Conservation (phyloP, 495 filamentous ascomycete species). For the Penicillium simplicissimum region DNA sequence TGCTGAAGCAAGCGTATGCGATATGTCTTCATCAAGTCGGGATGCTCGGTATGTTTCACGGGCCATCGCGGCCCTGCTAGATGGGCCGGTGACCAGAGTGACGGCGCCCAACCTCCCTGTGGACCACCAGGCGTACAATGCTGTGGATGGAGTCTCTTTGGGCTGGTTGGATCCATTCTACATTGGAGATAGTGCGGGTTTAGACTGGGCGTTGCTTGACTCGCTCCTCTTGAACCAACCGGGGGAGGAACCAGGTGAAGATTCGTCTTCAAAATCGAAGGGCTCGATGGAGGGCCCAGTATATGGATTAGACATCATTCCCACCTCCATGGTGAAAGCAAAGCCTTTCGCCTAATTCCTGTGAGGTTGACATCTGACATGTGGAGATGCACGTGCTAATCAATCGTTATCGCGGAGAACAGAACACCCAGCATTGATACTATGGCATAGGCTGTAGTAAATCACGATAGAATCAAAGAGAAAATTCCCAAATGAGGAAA, state of each 20-base stretch:
- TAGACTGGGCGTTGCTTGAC: not conserved
- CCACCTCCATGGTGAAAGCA: no score
- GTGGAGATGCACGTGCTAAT: not conserved
- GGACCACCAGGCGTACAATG: not conserved
- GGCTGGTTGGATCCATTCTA: not conserved
- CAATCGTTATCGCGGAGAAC: not conserved
- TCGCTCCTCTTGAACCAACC: not conserved
- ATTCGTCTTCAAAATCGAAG: not conserved
- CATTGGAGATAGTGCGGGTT: not conserved
- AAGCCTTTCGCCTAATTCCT: no score
- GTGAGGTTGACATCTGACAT: no score
- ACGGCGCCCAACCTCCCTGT: not conserved
- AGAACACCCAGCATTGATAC: no score
- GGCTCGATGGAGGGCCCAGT: no score
- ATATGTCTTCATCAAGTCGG: not conserved
- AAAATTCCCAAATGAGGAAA: not conserved
- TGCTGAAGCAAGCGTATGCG: not conserved
- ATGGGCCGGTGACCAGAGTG: not conserved
- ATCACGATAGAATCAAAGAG: not conserved
- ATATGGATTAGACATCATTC: no score
- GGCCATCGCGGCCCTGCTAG: not conserved
- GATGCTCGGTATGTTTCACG: slow-evolving; percentile 4
- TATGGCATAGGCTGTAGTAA: no score
- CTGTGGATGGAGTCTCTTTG: not conserved
- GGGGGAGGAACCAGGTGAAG: not conserved